Base-by-base conservation (phyloP, 1,139 yeast genomes). In the Pneumocystis carinii region DNA sequence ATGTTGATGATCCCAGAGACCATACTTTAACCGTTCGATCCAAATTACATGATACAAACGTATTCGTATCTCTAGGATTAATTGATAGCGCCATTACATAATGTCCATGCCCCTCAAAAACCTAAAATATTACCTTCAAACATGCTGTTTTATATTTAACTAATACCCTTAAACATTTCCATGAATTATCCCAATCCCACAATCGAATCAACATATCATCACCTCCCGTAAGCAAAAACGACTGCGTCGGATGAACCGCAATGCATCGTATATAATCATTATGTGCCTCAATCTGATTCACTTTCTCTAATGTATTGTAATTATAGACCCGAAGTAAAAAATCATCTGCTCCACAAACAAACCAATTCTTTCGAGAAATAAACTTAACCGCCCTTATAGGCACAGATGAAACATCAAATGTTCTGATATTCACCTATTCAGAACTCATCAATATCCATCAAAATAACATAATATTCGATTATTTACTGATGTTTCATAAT, bases 361-460 rank as follows among this genome's bases (percentile, higher is more conserved):
- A 84, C 98, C 98, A 94, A 77, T 90, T 90, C 78, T 92, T 92
- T 71, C 98, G 84, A 38, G 97, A 94, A 73, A 92, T 85, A 71
- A 92, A 92, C 70, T 86, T 86, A 70, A 97, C 97, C 12, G 97
- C 87, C 75, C 99, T 85, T 10, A 90, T 94, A 3, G 99, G 99
- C 67, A 90, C 83, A 69, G 89, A 94, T 32, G 97, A 86, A 63
- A 90, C 97, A 73, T 90, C 96, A 70, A 86, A 81, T 12, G 87
- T 78, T 73, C 84, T 83, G 67, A 86, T 84, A 58, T 82, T 77
- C 19, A 83, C 73, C 67, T 82, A 24, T 12, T n/a, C 27, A 48
- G 14, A 12, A 12, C 32, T 4, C 10, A 12, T 48, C 19, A 81
- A 62, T 97, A 88, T 70, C 90, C 96, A 72, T 87, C 89, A 64